Base-by-base conservation (phyloP, 306 rosid species). In the Quercus wislizeni region DNA sequence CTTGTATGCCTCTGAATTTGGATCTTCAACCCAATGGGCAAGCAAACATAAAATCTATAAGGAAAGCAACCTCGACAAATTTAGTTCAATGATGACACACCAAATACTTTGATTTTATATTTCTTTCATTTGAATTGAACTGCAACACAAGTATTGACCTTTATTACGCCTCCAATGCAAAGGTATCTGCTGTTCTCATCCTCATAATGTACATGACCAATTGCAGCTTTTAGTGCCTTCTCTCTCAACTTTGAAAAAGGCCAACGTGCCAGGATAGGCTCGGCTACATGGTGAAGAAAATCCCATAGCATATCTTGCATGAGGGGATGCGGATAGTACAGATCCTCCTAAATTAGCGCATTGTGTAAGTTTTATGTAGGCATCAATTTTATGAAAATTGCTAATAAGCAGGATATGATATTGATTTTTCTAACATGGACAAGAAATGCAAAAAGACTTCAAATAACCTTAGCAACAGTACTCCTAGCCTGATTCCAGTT, bases 231-330 rank as follows among this genome's bases (percentile, higher is more conserved):
- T 41, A 92, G 56, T 31, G 97, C 94, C 83, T 81, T 88, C 38
- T 78, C 63, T 75, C 97, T 88, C 67, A 92, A 15, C 78, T 61
- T 56, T 9, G 87, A 80, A 70, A 84, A 86, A 0, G 97, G 97
- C 97, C 97, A 92, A 15, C 74, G 73, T 0, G 35, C 79, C 17
- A 92, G 57, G n/a, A 90, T 3, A 28, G 85, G 89, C 78, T 92
- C 97, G 38, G 81, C 83, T 65, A 87, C 82, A 41, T 90, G 90
- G 85, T 92, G 79, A 74, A 92, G 87, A 35, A 86, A 82, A 55
- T 73, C 90, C 94, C 97, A 92, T 17, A 88, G 62, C 79, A 87
- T 41, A 76, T 92, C 97, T 84, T 92, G 97, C 13, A 92, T 49
- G 19, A 85, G 7, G 27, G 94, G 88, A 69, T 90, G 94, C 2